Evolutionary conservation across 768 basidiomycete species (phyloP).

Genomic region (Pleurotus sapidus): DNA sequence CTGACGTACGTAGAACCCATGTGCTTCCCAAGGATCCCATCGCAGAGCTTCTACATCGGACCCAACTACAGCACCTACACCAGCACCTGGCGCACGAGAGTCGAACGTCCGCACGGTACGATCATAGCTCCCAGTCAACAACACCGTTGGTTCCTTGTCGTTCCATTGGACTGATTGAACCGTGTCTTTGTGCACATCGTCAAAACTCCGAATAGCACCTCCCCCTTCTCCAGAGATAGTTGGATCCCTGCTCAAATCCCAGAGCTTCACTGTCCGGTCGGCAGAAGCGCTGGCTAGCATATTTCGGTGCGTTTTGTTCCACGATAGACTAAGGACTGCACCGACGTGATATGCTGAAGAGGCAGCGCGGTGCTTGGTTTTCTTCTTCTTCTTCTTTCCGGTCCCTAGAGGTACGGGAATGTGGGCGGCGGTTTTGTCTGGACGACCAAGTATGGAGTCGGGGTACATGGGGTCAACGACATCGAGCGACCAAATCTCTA

Average conservation of each 20-base stretch:
- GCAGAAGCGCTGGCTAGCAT: constrained; percentile 90
- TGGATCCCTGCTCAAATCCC: constrained; percentile 81
- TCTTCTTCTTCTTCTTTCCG: constrained; percentile 95
- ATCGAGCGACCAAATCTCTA: constrained; percentile 98
- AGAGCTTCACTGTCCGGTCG: constrained; percentile 94
- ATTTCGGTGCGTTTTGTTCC: constrained; percentile 90
- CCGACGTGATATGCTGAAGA: constrained; percentile 84
- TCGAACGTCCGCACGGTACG: constrained; percentile 95
- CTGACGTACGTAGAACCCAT: constrained; percentile 77
- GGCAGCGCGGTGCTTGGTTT: constrained; percentile 61
- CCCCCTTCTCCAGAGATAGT: constrained; percentile 43
- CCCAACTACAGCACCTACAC: constrained; percentile 82
- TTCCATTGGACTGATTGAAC: constrained; percentile 98
- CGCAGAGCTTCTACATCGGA: constrained; percentile 91
- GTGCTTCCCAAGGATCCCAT: constrained; percentile 95
- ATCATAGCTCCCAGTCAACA: constrained; percentile 93
- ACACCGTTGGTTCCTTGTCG: constrained; percentile 78
- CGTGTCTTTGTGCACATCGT: constrained; percentile 80
- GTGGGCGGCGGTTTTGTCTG: constrained; percentile 78
- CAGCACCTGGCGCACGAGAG: constrained; percentile 75
- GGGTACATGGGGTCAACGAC: constrained; percentile 94
- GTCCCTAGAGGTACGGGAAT: constrained; percentile 80
- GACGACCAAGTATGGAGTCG: constrained; percentile 85
- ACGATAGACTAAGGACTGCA: constrained; percentile 88
- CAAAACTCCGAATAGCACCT: constrained; percentile 83